Evolutionary conservation across 2,329 filamentous ascomycete genomes (phyloP).

Genomic region (Rugonectria rugulosa): DNA sequence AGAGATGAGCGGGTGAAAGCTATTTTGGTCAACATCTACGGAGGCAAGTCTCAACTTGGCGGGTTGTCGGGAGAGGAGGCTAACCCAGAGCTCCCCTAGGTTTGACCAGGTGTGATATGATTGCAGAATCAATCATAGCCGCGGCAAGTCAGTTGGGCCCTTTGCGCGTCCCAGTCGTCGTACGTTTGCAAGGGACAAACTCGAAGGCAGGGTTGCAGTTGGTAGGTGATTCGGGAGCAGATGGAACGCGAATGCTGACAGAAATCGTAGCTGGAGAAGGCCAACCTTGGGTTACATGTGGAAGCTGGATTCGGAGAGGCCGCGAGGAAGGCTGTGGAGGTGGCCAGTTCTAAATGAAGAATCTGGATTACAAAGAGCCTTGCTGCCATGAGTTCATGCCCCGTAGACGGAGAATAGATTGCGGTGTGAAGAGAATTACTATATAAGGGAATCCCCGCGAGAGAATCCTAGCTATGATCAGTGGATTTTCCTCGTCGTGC

Average conservation of each 20-base stretch:
- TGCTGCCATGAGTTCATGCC: too few species aligned
- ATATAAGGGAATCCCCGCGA: too few species aligned
- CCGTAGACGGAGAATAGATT: too few species aligned
- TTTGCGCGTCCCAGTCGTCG: constrained; percentile 53
- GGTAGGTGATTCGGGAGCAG: constrained; percentile 40
- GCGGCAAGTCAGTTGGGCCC: constrained; percentile 48
- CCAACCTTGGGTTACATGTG: constrained; percentile 46
- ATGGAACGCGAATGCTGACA: not conserved
- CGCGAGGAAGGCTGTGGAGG: constrained; percentile 44
- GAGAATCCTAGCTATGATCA: too few species aligned
- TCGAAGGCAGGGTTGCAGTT: constrained; percentile 49
- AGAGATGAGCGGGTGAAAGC: constrained; percentile 75
- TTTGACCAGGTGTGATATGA: constrained; percentile 59
- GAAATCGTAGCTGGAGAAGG: constrained; percentile 42
- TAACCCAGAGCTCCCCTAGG: constrained; percentile 39
- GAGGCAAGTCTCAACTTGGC: constrained; percentile 35
- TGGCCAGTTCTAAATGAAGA: constrained; percentile 29
- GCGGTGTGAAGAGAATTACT: too few species aligned
- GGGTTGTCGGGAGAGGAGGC: not conserved
- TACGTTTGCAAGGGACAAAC: constrained; percentile 57
- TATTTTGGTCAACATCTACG: constrained; percentile 66
- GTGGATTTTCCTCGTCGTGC: too few species aligned
- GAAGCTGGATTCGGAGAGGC: constrained; percentile 50
- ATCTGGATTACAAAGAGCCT: not conserved
- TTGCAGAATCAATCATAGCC: constrained; percentile 56